Conservation (phyloP, 1,284 basidiomycete species). For the Vanrija sp. region DNA sequence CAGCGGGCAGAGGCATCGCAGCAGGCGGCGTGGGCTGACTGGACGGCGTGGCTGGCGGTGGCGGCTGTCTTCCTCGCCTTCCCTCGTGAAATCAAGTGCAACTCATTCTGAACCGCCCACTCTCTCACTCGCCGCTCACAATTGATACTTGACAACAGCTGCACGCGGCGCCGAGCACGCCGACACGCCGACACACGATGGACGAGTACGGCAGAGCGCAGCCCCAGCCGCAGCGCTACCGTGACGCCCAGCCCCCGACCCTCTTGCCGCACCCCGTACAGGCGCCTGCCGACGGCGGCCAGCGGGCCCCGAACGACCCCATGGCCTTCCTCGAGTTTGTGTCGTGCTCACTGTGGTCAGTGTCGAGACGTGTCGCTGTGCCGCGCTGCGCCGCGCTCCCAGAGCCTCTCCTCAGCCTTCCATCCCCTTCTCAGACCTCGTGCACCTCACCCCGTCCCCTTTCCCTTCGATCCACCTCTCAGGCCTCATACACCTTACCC, state of each 20-base stretch:
- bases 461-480: no score
- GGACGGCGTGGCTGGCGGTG: neutral
- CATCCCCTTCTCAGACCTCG: neutral
- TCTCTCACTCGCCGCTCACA: neutral
- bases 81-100: neutral
- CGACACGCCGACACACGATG: neutral
- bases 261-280: neutral
- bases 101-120: neutral
- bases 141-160: no score
- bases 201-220: neutral
- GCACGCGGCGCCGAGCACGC: neutral
- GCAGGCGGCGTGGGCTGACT: neutral
- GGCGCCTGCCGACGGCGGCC: no score
- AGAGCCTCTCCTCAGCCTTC: neutral
- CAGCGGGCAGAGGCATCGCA: neutral
- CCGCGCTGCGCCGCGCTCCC: no score
- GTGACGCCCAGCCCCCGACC: neutral
- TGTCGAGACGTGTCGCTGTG: neutral
- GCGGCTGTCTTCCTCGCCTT: neutral
- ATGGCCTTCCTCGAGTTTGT: conserved; percentile 30
- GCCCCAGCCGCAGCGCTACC: neutral
- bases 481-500: neutral
- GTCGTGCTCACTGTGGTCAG: conserved; percentile 33
- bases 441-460: no score
- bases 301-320: neutral